These are phyloP conservation scores for Aspergillus fumigatus DNA, from an alignment of 2,329 filamentous ascomycete genomes.

Conservation along the genomic window DNA sequence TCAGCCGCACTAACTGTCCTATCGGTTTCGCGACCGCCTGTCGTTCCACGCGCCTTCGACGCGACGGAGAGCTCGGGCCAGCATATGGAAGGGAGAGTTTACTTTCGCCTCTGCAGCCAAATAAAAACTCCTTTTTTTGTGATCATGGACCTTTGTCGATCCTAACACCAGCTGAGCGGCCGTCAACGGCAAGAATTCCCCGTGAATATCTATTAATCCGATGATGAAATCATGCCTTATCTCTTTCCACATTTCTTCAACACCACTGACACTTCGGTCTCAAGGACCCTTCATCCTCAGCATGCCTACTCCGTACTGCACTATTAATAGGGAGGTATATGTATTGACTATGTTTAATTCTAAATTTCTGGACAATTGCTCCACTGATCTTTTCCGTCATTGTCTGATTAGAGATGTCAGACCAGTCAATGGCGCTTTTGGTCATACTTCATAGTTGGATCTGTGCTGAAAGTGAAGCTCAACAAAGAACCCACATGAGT, in stretches of 20 bases:
- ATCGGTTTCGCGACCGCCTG: constrained; percentile 13
- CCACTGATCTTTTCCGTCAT: not conserved
- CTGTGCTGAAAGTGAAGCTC: not conserved
- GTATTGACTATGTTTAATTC: not conserved
- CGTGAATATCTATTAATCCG: not conserved
- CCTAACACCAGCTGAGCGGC: not conserved
- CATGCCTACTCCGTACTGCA: not conserved
- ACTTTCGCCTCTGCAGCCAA: constrained; percentile 20
- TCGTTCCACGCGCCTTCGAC: constrained; percentile 21
- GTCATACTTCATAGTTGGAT: not conserved
- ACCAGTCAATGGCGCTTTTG: not conserved
- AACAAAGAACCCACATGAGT: not conserved
- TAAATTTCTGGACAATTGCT: not conserved
- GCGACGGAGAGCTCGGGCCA: constrained; percentile 18
- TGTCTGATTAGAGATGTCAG: not conserved
- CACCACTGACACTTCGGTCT: not conserved
- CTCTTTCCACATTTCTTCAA: not conserved
- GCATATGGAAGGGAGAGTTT: not conserved
- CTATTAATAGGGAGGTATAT: not conserved
- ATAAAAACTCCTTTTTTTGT: constrained; percentile 30
- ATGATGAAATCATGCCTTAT: not conserved
- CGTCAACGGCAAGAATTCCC: not conserved
- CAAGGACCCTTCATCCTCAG: not conserved
- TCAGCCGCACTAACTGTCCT: not conserved
- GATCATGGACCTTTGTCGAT: constrained; percentile 29